phyloP scores from a whole-genome alignment of 2,329 filamentous ascomycete species.

The Botrytis pseudocinerea region DNA sequence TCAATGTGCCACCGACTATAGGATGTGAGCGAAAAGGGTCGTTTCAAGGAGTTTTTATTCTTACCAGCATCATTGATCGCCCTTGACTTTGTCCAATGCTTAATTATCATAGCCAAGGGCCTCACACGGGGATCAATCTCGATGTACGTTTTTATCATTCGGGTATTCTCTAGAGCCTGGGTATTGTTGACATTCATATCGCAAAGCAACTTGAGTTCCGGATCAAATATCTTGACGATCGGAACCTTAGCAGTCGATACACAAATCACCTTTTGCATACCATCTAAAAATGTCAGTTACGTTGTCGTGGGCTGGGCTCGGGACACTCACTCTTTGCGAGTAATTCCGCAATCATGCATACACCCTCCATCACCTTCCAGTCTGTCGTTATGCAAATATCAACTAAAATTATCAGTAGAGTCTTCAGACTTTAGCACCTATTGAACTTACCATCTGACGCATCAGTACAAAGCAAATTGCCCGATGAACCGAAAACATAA shows the following conservation, averaged over 20 bases:
- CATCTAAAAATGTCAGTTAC: slow-evolving; percentile 60
- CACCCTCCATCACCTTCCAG: slow-evolving; percentile 82
- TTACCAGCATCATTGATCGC: slow-evolving; percentile 95
- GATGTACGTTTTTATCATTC: slow-evolving; percentile 97
- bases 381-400: slow-evolving; percentile 96
- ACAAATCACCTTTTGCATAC: slow-evolving; percentile 95
- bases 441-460: slow-evolving; percentile 82
- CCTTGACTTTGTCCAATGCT: slow-evolving; percentile 92
- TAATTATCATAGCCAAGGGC: slow-evolving; percentile 93
- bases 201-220: slow-evolving; percentile 82
- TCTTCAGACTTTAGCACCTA: background rate
- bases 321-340: slow-evolving; percentile 73
- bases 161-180: slow-evolving; percentile 88
- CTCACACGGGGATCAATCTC: slow-evolving; percentile 88
- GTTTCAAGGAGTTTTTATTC: slow-evolving; percentile 40
- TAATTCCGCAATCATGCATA: slow-evolving; percentile 86
- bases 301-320: slow-evolving; percentile 20
- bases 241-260: slow-evolving; percentile 94
- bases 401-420: slow-evolving; percentile 54
- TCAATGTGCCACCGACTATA: slow-evolving; percentile 86
- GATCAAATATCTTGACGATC: slow-evolving; percentile 99
- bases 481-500: slow-evolving; percentile 95
- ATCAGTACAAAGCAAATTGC: slow-evolving; percentile 89
- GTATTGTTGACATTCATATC: slow-evolving; percentile 99
- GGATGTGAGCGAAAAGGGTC: slow-evolving; percentile 28